Evolutionary conservation across 108 stramenopile species (phyloP).

Genomic region (Skeletonema tropicum): DNA sequence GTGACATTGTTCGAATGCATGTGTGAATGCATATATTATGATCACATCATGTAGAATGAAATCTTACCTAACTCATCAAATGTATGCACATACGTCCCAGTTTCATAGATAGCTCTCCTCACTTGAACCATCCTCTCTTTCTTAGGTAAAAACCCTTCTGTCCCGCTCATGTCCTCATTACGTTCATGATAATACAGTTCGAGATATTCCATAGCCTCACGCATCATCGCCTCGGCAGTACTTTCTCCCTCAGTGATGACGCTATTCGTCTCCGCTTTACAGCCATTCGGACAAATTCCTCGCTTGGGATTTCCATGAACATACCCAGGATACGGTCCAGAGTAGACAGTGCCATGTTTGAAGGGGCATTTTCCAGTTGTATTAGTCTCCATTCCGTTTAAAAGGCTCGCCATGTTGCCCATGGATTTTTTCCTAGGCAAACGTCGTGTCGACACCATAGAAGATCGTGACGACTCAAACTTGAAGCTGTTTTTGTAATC

Average conservation of each 20-base stretch:
- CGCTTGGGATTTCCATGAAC: constrained; percentile 31
- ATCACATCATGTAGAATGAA: no score
- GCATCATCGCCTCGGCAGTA: constrained; percentile 7
- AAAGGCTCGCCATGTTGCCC: no score
- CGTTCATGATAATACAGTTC: constrained; percentile 34
- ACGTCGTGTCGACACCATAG: no score
- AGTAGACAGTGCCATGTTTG: constrained; percentile 28
- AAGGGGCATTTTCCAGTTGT: constrained; percentile 26
- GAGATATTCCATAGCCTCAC: constrained; percentile 29
- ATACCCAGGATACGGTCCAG: constrained; percentile 26
- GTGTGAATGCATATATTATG: no score
- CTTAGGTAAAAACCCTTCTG: constrained; percentile 13
- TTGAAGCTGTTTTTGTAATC: no score
- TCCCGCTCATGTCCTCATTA: constrained; percentile 17
- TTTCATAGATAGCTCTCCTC: constrained; percentile 4
- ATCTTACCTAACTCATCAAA: constrained; percentile 33
- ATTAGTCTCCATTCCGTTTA: no score
- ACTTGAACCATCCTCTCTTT: constrained; percentile 10
- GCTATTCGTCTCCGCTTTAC: not conserved
- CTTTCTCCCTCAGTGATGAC: constrained; percentile 18
- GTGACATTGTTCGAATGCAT: no score
- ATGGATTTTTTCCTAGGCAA: no score
- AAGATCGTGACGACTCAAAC: no score
- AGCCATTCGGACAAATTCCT: constrained; percentile 28
- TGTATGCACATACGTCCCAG: constrained; percentile 50